These are phyloP conservation scores for Debaryomyces robertsiae DNA, from an alignment of 1,139 yeast species.

Conservation along the genomic window DNA sequence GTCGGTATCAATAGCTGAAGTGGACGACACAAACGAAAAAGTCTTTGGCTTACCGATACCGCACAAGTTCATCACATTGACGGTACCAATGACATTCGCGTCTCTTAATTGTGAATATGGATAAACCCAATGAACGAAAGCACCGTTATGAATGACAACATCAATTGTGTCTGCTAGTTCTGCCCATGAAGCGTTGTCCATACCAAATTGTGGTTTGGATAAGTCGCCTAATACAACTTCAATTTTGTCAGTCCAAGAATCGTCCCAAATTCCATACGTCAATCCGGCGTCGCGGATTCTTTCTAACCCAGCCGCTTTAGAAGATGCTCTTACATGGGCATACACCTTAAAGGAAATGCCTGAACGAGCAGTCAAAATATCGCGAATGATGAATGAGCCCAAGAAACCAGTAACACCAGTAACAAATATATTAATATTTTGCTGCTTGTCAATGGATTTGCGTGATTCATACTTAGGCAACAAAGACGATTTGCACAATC, in stretches of 20 bases:
- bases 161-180: slow-evolving; percentile 63
- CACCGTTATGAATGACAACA: slow-evolving; percentile 93
- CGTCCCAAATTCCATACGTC: slow-evolving; percentile 87
- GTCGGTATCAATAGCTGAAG: slow-evolving; percentile 87
- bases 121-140: slow-evolving; percentile 97
- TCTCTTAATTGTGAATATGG: slow-evolving; percentile 90
- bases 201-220: slow-evolving; percentile 70
- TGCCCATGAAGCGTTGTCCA: slow-evolving; percentile 59
- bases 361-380: slow-evolving; percentile 56
- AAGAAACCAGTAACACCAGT: slow-evolving; percentile 98
- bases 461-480: slow-evolving; percentile 38
- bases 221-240: slow-evolving; percentile 84
- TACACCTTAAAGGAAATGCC: slow-evolving; percentile 55
- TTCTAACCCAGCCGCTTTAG: slow-evolving; percentile 66
- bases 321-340: slow-evolving; percentile 90
- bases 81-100: slow-evolving; percentile 88
- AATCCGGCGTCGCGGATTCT: slow-evolving; percentile 76
- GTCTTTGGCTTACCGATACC: slow-evolving; percentile 79
- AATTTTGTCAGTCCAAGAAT: slow-evolving; percentile 56
- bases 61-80: slow-evolving; percentile 82
- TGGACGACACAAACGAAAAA: slow-evolving; percentile 92
- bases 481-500: slow-evolving; percentile 51
- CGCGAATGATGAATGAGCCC: slow-evolving; percentile 84
- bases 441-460: slow-evolving; percentile 29
- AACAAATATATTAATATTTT: slow-evolving; percentile 67